Evolutionary conservation across 2,329 filamentous ascomycete species (phyloP), one percentile per base, ranked within the genome.

Genomic region (Teratosphaeria nubilosa): DNA sequence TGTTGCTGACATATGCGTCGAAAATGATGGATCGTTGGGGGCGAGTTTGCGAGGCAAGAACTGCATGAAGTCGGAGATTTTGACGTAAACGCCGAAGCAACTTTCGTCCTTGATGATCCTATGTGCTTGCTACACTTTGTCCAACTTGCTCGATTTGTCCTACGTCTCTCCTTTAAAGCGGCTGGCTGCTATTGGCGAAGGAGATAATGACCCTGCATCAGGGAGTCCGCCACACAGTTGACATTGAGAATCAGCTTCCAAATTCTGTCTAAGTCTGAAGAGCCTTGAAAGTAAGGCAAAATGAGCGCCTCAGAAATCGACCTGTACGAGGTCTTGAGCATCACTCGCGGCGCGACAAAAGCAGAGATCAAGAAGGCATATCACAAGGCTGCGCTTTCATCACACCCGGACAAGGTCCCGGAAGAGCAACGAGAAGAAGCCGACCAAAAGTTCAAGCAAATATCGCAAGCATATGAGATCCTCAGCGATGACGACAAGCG

Each of bases 381-480:
- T 77, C 88, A 92, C 77, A 96, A 95, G 83, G 91, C 69, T 41
- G 69, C 92, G 13, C 82, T 96, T 56, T 83, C 85, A 72, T 88
- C 91, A 70, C 94, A 99, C 71, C 94, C 94, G 53, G 94, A 99
- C 77, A 99, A 99, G 78, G 94, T 95, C 58, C 80, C 91, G 66
- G 90, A 92, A 74, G 85, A 88, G 30, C 85, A 91, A 70, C 87
- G 92, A 66, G 86, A 86, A 71, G 88, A 87, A 65, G 90, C 94
- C 60, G 94, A 97, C 74, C 81, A 86, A 70, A 91, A 86, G 70
- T 99, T 99, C 85, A 99, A 99, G 77, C 79, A 86, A 57, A 86
- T 95, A 59, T 91, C 88, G 60, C 87, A 95, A 76, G 94, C 94
- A 66, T 99, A 99, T 79, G 94, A 99, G 72, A 97, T 99, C 71